Evolutionary conservation across 164 flowering plant species (phyloP), one percentile per base, ranked within the genome.

Genomic region (Tetracentron sinense): DNA sequence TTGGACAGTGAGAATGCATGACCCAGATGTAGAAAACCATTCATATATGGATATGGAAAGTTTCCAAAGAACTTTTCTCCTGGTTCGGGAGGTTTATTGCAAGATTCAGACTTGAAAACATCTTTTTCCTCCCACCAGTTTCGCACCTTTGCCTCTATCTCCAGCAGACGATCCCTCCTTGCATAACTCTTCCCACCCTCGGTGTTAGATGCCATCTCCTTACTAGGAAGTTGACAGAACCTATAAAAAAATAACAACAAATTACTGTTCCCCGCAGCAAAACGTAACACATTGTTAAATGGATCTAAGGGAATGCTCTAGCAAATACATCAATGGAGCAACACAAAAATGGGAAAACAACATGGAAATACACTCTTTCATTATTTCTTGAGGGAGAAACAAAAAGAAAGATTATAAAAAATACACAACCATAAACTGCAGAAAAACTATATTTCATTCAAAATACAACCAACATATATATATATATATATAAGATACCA

Each of bases 11-110:
- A 92, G 69, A 92, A 92, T 7, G 92, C 98, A 75, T 92, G 98
- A 5, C 98, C 98, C 35, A 92, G 75, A 69, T 92, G 98, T 62
- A 92, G 68, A 48, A 56, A 78, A 0, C 98, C 98, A 62, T 92
- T 92, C 98, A 92, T 90, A 63, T 92, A 92, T 1, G 98, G 98
- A 51, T 79, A 92, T 0, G 98, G 98, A 54, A 92, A 90, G 72
- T 86, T 92, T 0, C 96, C 96, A 73, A 79, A 92, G 75, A 92
- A 92, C 75, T 88, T 92, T 53, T 92, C 89, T 0, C 89, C 93
- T 0, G 71, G 77, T 51, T 72, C 69, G 5, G 98, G 90, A 61
- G 77, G 76, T 6, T 54, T 61, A 52, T 81, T 85, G 20, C 66
- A 7, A 22, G 96, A 27, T 33, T 86, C 94, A 42, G 96, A 81